A percentile compares a stretch with the other conserved stretches of the same genome.
phyloP scores from a whole-genome alignment of 2,329 filamentous ascomycete genomes.

The Lachnellula cervina region DNA sequence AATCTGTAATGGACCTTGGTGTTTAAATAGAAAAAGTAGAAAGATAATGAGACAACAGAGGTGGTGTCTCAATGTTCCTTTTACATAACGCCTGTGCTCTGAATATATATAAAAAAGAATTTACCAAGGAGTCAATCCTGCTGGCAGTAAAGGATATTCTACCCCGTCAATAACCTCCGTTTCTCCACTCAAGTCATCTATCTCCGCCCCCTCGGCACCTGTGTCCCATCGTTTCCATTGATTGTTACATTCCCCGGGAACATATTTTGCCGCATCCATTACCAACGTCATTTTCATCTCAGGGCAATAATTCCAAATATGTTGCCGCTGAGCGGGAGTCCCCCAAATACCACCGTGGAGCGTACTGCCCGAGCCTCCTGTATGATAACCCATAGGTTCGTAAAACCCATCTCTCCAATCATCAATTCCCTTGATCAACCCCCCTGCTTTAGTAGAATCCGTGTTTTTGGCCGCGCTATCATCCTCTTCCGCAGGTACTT shows the following conservation, averaged over 20 bases:
- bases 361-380: conserved; percentile 43
- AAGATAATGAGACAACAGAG: too few relatives aligned
- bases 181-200: not conserved
- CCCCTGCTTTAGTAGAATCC: conserved; percentile 22
- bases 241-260: conserved; percentile 43
- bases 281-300: conserved; percentile 53
- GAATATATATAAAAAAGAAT: too few relatives aligned
- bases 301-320: conserved; percentile 54
- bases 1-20: too few relatives aligned
- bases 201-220: conserved; percentile 19
- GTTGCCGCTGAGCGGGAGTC: conserved; percentile 40
- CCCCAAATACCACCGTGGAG: conserved; percentile 48
- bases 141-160: conserved; percentile 30
- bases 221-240: conserved; percentile 40
- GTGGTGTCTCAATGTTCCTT: too few relatives aligned
- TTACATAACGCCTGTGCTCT: too few relatives aligned
- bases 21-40: too few relatives aligned
- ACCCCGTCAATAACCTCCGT: conserved; percentile 29
- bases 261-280: conserved; percentile 49
- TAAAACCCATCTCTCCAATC: conserved; percentile 48
- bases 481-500: conserved; percentile 17
- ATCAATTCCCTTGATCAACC: conserved; percentile 39
- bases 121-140: conserved; percentile 28
- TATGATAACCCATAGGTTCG: conserved; percentile 56
- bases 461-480: conserved; percentile 18